Evolutionary conservation across 140 eudicot genomes (phyloP).

Genomic region (Senecio squalidus): DNA sequence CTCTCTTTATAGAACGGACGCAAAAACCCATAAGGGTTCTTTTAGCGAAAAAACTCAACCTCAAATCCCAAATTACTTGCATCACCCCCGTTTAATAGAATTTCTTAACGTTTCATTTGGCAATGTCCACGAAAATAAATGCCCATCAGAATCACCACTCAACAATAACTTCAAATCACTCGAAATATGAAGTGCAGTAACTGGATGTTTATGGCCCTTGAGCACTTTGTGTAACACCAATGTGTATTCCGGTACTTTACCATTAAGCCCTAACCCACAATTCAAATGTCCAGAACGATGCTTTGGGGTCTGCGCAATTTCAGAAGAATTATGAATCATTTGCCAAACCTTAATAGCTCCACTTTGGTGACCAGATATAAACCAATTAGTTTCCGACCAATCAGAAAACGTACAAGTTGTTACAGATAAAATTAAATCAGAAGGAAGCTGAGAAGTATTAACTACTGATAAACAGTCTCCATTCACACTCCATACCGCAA

Average conservation of each 20-base stretch:
- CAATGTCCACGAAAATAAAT: conserved; percentile 81
- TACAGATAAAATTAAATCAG: conserved; percentile 66
- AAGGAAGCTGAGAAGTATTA: conserved; percentile 90
- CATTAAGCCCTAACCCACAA: conserved; percentile 60
- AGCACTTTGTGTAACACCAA: conserved; percentile 76
- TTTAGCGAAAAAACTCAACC: background rate
- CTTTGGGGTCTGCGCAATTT: conserved; percentile 30
- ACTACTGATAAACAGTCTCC: conserved; percentile 83
- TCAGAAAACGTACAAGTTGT: conserved; percentile 72
- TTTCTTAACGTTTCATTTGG: conserved; percentile 59
- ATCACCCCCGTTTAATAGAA: conserved; percentile 64
- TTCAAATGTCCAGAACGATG: conserved; percentile 27
- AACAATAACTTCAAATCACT: conserved; percentile 67
- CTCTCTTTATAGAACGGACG: conserved; percentile 12
- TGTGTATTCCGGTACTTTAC: conserved; percentile 60
- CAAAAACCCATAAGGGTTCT: conserved; percentile 11
- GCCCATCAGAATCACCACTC: conserved; percentile 90
- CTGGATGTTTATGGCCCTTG: conserved; percentile 75
- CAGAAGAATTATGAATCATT: conserved; percentile 62
- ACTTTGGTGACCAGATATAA: conserved; percentile 87
- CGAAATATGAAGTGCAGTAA: conserved; percentile 78
- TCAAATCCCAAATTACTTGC: conserved; percentile 17
- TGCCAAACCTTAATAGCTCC: conserved; percentile 91
- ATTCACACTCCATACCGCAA: conserved; percentile 92
- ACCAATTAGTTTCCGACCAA: conserved; percentile 86